These are phyloP conservation scores for Cryptococcus maquisensis DNA, from an alignment of 1,284 basidiomycete species.

Conservation along the genomic window DNA sequence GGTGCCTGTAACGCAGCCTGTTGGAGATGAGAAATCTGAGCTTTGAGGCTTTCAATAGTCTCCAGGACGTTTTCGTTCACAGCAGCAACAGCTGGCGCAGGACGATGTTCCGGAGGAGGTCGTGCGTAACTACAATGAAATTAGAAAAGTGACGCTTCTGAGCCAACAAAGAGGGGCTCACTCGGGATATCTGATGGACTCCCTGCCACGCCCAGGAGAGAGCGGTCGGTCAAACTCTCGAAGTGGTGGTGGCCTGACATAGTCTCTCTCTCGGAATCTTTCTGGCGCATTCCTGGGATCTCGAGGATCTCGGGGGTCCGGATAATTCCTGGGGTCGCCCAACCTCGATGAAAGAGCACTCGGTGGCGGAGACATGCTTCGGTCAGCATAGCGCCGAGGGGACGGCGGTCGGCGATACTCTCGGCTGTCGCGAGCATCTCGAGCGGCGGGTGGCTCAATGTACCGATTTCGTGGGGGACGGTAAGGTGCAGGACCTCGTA, in stretches of 20 bases:
- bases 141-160: not conserved
- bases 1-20: not conserved
- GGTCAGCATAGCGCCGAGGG: slow-evolving; percentile 8
- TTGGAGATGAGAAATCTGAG: slow-evolving; percentile 14
- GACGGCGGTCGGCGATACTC: not conserved
- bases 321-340: not conserved
- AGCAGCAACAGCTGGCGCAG: not conserved
- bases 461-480: too few relatives aligned
- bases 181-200: not conserved
- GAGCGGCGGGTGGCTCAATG: too few relatives aligned
- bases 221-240: not conserved
- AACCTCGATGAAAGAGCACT: not conserved
- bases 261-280: not conserved
- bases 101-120: not conserved
- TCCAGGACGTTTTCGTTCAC: slow-evolving; percentile 8
- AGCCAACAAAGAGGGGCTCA: too few relatives aligned
- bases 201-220: not conserved
- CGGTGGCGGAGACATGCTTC: not conserved
- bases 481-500: not conserved
- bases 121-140: not conserved
- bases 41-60: slow-evolving; percentile 16
- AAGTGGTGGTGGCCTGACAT: not conserved
- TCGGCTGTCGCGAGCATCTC: not conserved
- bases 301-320: not conserved
- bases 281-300: not conserved